phyloP scores from a whole-genome alignment of 768 basidiomycete genomes.

The Strobilomyces dryophilus region DNA sequence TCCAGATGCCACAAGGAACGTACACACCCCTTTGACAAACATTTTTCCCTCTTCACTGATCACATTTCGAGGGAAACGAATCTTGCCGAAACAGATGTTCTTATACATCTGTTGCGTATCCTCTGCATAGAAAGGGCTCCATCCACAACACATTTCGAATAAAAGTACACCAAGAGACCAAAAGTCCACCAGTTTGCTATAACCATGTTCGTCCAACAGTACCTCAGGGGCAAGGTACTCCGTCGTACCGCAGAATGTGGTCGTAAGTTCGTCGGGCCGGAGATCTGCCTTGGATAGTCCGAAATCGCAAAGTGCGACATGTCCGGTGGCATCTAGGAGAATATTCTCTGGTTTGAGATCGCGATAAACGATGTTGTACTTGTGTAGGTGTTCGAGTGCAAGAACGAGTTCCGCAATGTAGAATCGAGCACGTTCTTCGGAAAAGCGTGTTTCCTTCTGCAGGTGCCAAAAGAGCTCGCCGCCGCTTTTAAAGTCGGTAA shows the following conservation, averaged over 20 bases:
- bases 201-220: conserved; percentile 96
- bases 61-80: conserved; percentile 94
- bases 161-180: conserved; percentile 95
- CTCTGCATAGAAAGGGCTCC: conserved; percentile 99
- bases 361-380: conserved; percentile 93
- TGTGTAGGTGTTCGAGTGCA: conserved; percentile 95
- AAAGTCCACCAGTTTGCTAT: conserved; percentile 98
- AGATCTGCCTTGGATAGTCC: conserved; percentile 96
- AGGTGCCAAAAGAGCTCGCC: conserved; percentile 99
- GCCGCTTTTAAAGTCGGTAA: conserved; percentile 98
- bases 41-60: conserved; percentile 98
- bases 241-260: conserved; percentile 98
- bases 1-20: conserved; percentile 5
- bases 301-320: conserved; percentile 98
- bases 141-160: conserved; percentile 99
- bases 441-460: conserved; percentile 91
- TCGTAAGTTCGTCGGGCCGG: conserved; percentile 91
- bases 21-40: conserved; percentile 94
- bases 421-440: conserved; percentile 90
- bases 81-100: conserved; percentile 98
- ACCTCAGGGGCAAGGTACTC: conserved; percentile 99
- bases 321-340: conserved; percentile 94
- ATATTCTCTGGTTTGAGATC: conserved; percentile 99
- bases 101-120: conserved; percentile 99
- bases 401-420: conserved; percentile 95